Base-by-base conservation (phyloP, 176 grass and related monocot genomes). In the Areca catechu region DNA sequence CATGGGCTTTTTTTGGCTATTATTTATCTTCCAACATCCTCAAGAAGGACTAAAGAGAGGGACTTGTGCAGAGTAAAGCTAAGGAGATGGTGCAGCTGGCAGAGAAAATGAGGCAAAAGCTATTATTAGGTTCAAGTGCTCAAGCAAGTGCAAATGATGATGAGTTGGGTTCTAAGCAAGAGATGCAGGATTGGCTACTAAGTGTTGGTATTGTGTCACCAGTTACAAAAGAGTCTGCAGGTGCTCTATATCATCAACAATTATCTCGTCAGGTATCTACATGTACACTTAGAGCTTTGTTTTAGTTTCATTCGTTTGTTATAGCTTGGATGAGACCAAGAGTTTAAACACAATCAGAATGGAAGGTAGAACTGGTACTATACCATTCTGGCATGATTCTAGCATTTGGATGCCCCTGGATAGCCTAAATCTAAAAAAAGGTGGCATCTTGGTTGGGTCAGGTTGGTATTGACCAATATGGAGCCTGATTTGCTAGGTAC, bases 1-100 rank as follows among this genome's bases (percentile, higher is more conserved):
- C 9, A 43, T 43, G 10, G 34, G 34, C 9, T 12, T 12, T 12
- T 12, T 43, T 43, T 12, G 12, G 34, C 34, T 43, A 43, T 12
- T 34, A 34, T 34, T 34, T 34, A 34, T 34, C 1, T 34, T 43
- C 34, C 10, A 43, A 43, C 34, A 19, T 16, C 63, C 29, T 65
- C 30, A 19, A 58, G 43, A 20, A 48, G 28, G 55, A 51, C 58
- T 76, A 37, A 85, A 18, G 22, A 54, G 21, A 19, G 51, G 2
- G 47, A 51, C 18, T 12, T 82, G 15, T 77, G 17, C 65, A 99
- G 94, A 75, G 88, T 78, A 93, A 99, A 86, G 94, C 94, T 62
- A 99, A 93, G 88, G 94, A 99, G 28, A 99, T 99, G 94, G 89
- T 99, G 69, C 88, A 99, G 49, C 52, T 99, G 23, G 94, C 88